Conservation (phyloP, 2,329 filamentous ascomycete genomes). For the Botrytis aclada region DNA sequence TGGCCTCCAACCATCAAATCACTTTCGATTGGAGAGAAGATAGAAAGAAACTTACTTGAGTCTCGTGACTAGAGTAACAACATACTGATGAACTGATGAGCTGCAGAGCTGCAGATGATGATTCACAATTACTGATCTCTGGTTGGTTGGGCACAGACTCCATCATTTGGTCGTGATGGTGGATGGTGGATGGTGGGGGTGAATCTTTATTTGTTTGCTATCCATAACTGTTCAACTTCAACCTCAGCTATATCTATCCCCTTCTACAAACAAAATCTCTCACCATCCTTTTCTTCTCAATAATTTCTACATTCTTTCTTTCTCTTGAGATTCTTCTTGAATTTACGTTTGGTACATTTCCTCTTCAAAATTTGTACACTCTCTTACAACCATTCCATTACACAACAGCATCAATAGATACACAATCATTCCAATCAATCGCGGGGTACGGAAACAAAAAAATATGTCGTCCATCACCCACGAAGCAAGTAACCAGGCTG, state of each 20-base stretch:
- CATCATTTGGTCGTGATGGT: neutral
- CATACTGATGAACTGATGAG: no score
- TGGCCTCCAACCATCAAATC: neutral
- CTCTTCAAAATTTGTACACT: neutral
- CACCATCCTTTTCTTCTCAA: neutral
- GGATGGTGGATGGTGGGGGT: neutral
- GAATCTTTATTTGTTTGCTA: neutral
- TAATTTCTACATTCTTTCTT: neutral
- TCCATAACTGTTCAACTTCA: neutral
- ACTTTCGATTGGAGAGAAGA: neutral
- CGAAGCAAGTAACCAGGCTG: neutral
- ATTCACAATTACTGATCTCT: neutral
- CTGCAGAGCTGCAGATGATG: neutral
- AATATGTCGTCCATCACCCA: neutral
- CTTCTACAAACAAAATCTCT: neutral
- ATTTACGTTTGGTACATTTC: neutral
- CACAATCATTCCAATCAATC: neutral
- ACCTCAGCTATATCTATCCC: no score
- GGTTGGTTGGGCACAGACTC: neutral
- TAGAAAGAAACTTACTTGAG: neutral
- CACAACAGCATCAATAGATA: neutral
- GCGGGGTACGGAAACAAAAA: constrained; percentile 1
- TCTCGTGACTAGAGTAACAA: no score
- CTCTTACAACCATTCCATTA: constrained; percentile 1
- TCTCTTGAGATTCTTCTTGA: neutral